Evolutionary conservation across 768 basidiomycete genomes (phyloP), one percentile per base, ranked within the genome.

Genomic region (Terana coerulea): DNA sequence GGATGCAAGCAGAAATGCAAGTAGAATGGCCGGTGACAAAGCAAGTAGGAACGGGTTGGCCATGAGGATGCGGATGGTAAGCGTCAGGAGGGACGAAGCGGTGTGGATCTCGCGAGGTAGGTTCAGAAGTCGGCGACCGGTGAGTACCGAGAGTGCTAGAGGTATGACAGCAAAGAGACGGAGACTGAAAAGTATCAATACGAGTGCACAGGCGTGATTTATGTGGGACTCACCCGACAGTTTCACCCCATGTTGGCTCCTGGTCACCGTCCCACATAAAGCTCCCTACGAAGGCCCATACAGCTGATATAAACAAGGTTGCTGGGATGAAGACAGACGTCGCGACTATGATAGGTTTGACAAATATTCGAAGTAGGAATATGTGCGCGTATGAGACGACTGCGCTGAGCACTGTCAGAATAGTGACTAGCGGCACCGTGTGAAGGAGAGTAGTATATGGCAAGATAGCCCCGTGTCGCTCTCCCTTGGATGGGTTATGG

Each of bases 201-300:
- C 63, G 25, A 14, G 2, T 26, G 28, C 44, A 49, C 36, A 31
- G 17, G 48, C 29, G 35, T 33, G 15, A 55, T 39, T 36, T n/a
- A 19, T 34, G 28, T 8, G 21, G 45, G 12, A 71, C 84, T 69
- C 59, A 88, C 87, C 88, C 88, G 40, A 83, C 75, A 21, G 85
- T 87, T 69, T 90, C 87, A 44, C 88, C 86, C 89, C 88, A 91
- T 10, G 87, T 88, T 31, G 83, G 83, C 51, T 79, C 80, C 35
- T 65, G 64, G 49, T 69, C 63, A n/a, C 61, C 64, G 47, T 76
- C 76, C 73, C 77, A 80, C 71, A 80, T 74, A 58, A 91, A 91
- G 62, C 86, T 88, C 26, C 88, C 89, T 12, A 84, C 72, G 65
- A 92, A 91, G 1, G 89, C 88, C 81, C 89, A 90, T 22, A 90